A percentile compares a stretch with the other conserved stretches of the same genome.
phyloP scores from a whole-genome alignment of 2,329 filamentous ascomycete genomes.

The Epichloe uncinata region DNA sequence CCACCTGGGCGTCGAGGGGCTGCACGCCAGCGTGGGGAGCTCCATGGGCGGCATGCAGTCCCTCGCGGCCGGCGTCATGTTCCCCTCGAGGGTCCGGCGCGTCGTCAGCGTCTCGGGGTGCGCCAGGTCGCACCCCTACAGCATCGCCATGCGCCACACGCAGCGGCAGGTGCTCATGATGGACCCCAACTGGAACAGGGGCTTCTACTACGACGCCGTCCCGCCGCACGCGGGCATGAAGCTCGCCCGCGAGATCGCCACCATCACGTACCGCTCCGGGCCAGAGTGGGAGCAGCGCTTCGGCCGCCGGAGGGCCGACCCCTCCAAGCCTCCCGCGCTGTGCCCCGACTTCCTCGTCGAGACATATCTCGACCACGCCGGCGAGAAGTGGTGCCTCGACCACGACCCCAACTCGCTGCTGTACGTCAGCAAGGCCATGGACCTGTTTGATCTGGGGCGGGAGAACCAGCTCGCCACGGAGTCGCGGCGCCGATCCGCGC shows the following conservation, averaged over 20 bases:
- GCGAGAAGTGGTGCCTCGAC: conserved; percentile 94
- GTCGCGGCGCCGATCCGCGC: conserved; percentile 45
- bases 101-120: conserved; percentile 88
- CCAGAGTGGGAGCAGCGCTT: conserved; percentile 97
- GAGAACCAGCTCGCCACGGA: conserved; percentile 55
- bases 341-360: conserved; percentile 97
- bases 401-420: conserved; percentile 93
- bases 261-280: conserved; percentile 89
- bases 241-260: conserved; percentile 90
- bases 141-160: conserved; percentile 96
- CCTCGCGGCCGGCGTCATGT: conserved; percentile 72
- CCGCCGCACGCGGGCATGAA: conserved; percentile 97
- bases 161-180: conserved; percentile 98
- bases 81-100: conserved; percentile 66
- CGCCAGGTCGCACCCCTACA: conserved; percentile 89
- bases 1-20: conserved; percentile 55
- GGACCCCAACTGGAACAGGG: conserved; percentile 92
- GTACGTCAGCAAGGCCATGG: conserved; percentile 98
- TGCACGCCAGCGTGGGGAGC: conserved; percentile 87
- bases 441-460: conserved; percentile 81
- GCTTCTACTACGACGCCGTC: conserved; percentile 80
- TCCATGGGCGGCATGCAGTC: conserved; percentile 99
- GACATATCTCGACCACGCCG: conserved; percentile 94
- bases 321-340: conserved; percentile 75
- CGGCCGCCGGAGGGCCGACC: conserved; percentile 73